Evolutionary conservation across 140 eudicot genomes (phyloP).

Genomic region (Ambrosia hybrid): DNA sequence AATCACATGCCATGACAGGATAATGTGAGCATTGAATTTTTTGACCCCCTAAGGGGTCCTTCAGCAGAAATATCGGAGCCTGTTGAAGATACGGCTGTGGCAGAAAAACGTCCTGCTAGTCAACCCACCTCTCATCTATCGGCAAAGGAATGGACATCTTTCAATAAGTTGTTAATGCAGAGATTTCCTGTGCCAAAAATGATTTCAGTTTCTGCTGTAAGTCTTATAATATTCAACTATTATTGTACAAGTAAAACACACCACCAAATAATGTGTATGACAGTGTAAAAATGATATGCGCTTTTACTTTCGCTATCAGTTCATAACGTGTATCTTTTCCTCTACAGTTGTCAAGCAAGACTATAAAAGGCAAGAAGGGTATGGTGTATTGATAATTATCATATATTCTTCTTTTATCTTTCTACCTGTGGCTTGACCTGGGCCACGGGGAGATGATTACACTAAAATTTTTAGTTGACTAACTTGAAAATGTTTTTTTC

Average conservation of each 20-base stretch:
- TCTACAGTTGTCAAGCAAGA: conserved; percentile 52
- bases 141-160: conserved; percentile 66
- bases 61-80: conserved; percentile 22
- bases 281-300: not conserved
- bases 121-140: conserved; percentile 31
- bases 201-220: conserved; percentile 60
- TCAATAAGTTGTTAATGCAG: conserved; percentile 68
- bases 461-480: not conserved
- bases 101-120: conserved; percentile 29
- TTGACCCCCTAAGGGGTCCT: conserved; percentile 61
- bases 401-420: conserved; percentile 9
- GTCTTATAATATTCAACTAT: conserved; percentile 19
- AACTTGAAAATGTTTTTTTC: conserved; percentile 6
- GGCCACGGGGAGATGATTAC: conserved; percentile 14
- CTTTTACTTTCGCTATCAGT: not conserved
- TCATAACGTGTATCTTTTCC: conserved; percentile 24
- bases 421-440: not conserved
- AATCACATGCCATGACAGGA: conserved; percentile 37
- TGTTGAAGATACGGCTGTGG: conserved; percentile 28
- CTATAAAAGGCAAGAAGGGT: conserved; percentile 63
- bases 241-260: not conserved
- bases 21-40: conserved; percentile 40
- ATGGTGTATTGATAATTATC: conserved; percentile 24
- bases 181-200: conserved; percentile 62
- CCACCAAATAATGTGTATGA: not conserved